These are phyloP conservation scores for Larix sibirica DNA, from an alignment of 83 land plant genomes.

Conservation along the genomic window DNA sequence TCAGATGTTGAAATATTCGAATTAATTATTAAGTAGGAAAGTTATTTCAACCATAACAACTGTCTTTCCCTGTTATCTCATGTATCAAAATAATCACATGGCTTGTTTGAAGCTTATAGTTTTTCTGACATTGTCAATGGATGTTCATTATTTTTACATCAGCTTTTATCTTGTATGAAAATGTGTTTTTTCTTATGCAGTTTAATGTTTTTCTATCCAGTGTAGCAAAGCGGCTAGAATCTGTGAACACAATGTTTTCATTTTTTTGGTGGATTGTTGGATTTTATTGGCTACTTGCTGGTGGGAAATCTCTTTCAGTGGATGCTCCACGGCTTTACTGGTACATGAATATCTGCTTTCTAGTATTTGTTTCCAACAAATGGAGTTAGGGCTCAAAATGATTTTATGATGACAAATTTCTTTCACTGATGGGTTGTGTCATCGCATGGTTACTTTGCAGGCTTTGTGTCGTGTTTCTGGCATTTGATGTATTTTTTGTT, in stretches of 20 bases:
- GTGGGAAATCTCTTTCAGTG: slow-evolving; percentile 57
- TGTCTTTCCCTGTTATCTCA: neutral
- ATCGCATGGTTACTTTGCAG: slow-evolving; percentile 33
- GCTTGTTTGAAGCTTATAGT: neutral
- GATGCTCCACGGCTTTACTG: slow-evolving; percentile 75
- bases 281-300: slow-evolving; percentile 75
- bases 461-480: slow-evolving; percentile 59
- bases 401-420: neutral
- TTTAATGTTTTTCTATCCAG: slow-evolving; percentile 21
- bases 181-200: neutral
- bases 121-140: neutral
- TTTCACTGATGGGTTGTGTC: neutral
- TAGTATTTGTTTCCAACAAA: no score
- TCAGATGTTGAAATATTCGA: neutral
- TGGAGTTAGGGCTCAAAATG: neutral
- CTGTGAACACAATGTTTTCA: slow-evolving; percentile 76
- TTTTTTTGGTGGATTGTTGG: slow-evolving; percentile 90
- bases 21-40: neutral
- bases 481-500: slow-evolving; percentile 59
- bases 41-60: neutral
- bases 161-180: neutral
- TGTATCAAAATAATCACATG: neutral
- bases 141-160: neutral
- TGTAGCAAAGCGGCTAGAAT: slow-evolving; percentile 60
- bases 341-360: slow-evolving; percentile 28